Conservation (phyloP, 2,329 filamentous ascomycete species). For the Colletotrichum musae region DNA sequence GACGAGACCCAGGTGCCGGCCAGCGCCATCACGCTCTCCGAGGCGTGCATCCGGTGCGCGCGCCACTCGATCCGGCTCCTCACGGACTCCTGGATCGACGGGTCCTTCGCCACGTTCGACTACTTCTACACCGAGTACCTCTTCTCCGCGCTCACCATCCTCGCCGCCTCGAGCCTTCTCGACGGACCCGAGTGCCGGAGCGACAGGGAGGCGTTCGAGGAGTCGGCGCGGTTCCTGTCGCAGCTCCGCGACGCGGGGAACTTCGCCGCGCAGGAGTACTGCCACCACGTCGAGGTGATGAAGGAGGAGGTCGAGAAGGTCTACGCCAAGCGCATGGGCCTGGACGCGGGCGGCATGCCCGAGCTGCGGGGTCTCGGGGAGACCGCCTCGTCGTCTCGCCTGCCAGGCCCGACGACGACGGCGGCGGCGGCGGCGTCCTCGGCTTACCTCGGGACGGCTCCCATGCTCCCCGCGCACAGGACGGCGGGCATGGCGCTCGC, state of each 20-base stretch:
- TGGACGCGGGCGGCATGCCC: background rate
- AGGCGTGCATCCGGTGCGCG: conserved; percentile 62
- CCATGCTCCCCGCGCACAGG: conserved; percentile 16
- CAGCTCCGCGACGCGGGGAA: conserved; percentile 57
- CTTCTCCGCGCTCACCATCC: conserved; percentile 60
- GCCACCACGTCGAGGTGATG: conserved; percentile 54
- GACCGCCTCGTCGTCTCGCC: background rate
- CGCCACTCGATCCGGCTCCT: conserved; percentile 59
- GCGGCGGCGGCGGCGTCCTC: background rate
- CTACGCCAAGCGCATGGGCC: conserved; percentile 19
- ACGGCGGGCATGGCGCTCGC: conserved; percentile 54
- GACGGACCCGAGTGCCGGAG: conserved; percentile 46
- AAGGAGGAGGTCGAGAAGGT: conserved; percentile 40
- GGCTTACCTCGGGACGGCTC: background rate
- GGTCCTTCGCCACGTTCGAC: conserved; percentile 61
- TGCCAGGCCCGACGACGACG: background rate
- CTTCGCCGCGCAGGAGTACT: conserved; percentile 58
- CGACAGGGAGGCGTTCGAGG: conserved; percentile 57
- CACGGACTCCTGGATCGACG: conserved; percentile 61
- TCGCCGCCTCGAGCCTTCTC: conserved; percentile 59
- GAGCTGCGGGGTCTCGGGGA: background rate
- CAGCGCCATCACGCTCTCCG: conserved; percentile 55
- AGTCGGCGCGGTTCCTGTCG: conserved; percentile 53
- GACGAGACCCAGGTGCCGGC: conserved; percentile 46
- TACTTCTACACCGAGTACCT: conserved; percentile 63